Evolutionary conservation across 306 rosid genomes (phyloP), one percentile per base, ranked within the genome.

Genomic region (Quercus rubra): DNA sequence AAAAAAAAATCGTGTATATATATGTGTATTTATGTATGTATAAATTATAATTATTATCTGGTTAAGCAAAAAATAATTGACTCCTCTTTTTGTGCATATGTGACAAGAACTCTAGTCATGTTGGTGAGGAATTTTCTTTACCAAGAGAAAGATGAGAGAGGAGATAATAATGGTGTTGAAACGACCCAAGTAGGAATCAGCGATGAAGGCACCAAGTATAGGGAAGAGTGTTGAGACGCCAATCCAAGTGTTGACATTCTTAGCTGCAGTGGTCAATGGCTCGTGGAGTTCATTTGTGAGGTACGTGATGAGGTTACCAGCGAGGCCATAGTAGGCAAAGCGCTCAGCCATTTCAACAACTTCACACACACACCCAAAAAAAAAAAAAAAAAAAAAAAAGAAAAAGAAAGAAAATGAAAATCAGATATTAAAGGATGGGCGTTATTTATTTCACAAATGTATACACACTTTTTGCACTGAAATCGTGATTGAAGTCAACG

Each of bases 181-280:
- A 5, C 94, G 89, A 58, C 94, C 94, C 0, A 88, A 35, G 41
- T 70, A 85, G 0, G 94, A 91, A 64, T 91, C 94, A 3, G 92
- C 92, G 0, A 88, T 12, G 80, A 87, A 83, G 21, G 89, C 91
- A 15, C 94, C 92, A 4, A 91, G 81, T 54, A 91, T 5, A n/a
- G 94, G 92, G 61, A 88, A 88, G 55, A 91, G 82, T 0, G 91
- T 78, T 0, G 92, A 85, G 9, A 87, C 86, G 25, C 91, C 94
- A 54, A 87, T 71, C 94, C 92, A 88, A 3, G 88, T 85, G 88
- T 91, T 91, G 35, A 91, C 92, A 64, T 87, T 83, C 79, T 87
- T 83, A 0, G 78, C 91, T 5, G 92, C 94, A 0, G 79, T 77
- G 5, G 88, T 76, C 19, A 74, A 46, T 0, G 94, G 82, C 76